Evolutionary conservation across 2,329 filamentous ascomycete genomes (phyloP).

Genomic region (Hymenoscyphus occultus): DNA sequence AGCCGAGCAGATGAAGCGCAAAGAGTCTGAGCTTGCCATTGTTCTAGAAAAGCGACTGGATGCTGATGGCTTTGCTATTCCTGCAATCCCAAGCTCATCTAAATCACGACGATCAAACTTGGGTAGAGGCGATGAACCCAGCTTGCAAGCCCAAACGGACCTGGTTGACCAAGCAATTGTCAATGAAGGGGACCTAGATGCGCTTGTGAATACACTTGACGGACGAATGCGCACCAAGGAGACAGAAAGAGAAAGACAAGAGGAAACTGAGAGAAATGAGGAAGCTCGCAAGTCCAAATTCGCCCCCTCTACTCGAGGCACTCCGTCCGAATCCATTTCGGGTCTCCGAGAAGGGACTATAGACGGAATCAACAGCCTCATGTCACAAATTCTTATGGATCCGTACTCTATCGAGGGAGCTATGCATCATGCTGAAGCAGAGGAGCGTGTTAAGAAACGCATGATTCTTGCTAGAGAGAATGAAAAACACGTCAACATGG

Average conservation of each 20-base stretch:
- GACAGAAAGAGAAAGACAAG: neutral
- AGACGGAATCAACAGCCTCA: slow-evolving; percentile 63
- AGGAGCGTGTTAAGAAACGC: slow-evolving; percentile 54
- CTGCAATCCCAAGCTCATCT: slow-evolving; percentile 42
- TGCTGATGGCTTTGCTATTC: slow-evolving; percentile 67
- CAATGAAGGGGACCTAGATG: neutral
- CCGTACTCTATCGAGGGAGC: slow-evolving; percentile 55
- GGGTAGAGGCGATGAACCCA: slow-evolving; percentile 9
- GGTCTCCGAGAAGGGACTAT: slow-evolving; percentile 43
- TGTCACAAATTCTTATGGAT: slow-evolving; percentile 66
- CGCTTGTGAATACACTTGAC: neutral
- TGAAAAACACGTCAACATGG: slow-evolving; percentile 53
- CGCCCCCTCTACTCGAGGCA: neutral
- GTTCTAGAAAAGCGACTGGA: slow-evolving; percentile 49
- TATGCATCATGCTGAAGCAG: slow-evolving; percentile 55
- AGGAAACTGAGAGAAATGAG: neutral
- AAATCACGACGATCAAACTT: neutral
- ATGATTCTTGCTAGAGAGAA: slow-evolving; percentile 41
- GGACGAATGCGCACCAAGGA: neutral
- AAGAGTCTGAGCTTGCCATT: slow-evolving; percentile 22
- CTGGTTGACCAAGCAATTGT: neutral
- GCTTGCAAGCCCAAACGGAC: slow-evolving; percentile 25
- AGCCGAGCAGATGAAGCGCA: slow-evolving; percentile 26
- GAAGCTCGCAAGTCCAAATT: neutral
- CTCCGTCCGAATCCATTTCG: neutral